These are phyloP conservation scores for Glaciozyma martinii DNA, from an alignment of 768 basidiomycete genomes.

Conservation along the genomic window DNA sequence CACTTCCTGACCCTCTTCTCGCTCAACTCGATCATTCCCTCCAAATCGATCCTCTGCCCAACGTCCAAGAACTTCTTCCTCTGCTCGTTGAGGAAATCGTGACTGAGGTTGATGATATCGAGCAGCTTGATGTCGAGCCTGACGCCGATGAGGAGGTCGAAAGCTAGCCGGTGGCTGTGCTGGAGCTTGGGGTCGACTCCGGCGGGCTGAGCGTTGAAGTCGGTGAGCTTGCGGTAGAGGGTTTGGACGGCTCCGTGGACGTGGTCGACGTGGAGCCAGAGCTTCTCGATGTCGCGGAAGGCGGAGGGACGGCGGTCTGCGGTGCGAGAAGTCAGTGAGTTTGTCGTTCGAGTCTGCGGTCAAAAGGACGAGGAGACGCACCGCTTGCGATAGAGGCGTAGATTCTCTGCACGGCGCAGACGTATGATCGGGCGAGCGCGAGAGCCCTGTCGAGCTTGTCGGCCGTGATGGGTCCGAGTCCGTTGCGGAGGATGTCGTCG, in stretches of 20 bases:
- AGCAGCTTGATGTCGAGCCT: slow-evolving; percentile 25
- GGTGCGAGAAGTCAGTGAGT: neutral
- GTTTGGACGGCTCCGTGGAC: slow-evolving; percentile 18
- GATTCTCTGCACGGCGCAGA: slow-evolving; percentile 21
- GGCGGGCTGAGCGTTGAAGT: slow-evolving; percentile 6
- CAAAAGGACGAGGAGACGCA: neutral
- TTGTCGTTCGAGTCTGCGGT: too few relatives aligned
- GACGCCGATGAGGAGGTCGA: slow-evolving; percentile 25
- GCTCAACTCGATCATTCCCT: slow-evolving; percentile 10
- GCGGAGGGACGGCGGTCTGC: neutral
- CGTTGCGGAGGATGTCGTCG: slow-evolving; percentile 11
- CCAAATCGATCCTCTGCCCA: slow-evolving; percentile 1
- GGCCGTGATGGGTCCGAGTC: neutral
- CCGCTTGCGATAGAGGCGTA: slow-evolving; percentile 11
- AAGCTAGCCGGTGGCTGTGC: slow-evolving; percentile 11
- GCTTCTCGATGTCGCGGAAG: slow-evolving; percentile 7
- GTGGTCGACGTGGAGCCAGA: slow-evolving; percentile 21
- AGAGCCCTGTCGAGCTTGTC: slow-evolving; percentile 18
- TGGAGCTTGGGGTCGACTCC: neutral
- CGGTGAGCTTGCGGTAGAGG: slow-evolving; percentile 11
- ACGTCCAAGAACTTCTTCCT: slow-evolving; percentile 1
- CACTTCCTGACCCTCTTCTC: slow-evolving; percentile 24
- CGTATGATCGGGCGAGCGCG: slow-evolving; percentile 19
- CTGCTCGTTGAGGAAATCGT: slow-evolving; percentile 18
- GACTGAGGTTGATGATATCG: slow-evolving; percentile 26